These are phyloP conservation scores for Aspergillaceae sp. DNA, from an alignment of 2,329 filamentous ascomycete species.

Conservation along the genomic window DNA sequence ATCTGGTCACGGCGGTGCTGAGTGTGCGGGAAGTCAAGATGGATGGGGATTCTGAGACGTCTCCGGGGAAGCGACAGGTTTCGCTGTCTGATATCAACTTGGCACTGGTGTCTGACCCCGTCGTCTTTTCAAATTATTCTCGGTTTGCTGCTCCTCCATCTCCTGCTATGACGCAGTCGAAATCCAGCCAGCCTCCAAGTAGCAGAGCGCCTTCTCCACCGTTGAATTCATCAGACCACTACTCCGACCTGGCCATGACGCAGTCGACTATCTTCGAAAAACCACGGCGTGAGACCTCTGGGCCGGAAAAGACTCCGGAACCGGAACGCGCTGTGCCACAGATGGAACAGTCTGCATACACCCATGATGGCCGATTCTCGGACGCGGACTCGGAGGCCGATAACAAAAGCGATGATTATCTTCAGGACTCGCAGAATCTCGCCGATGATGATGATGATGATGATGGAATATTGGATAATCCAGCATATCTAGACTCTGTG, in stretches of 20 bases:
- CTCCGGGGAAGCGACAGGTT: constrained; percentile 35
- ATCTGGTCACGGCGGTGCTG: constrained; percentile 28
- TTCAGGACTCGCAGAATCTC: constrained; percentile 20
- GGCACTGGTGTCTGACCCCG: constrained; percentile 40
- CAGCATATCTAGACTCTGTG: constrained; percentile 31
- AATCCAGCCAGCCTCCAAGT: constrained; percentile 18
- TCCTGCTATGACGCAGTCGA: constrained; percentile 26
- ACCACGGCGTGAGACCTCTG: constrained; percentile 2
- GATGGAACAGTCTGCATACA: constrained; percentile 26
- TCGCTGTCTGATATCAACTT: constrained; percentile 38
- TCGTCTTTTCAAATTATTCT: constrained; percentile 41
- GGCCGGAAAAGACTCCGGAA: neutral
- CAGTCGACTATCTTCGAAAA: constrained; percentile 30
- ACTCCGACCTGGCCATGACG: constrained; percentile 24
- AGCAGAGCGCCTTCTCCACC: constrained; percentile 22
- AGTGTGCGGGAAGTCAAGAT: constrained; percentile 28
- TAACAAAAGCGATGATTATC: constrained; percentile 14
- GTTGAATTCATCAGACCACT: constrained; percentile 15
- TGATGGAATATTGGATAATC: constrained; percentile 26
- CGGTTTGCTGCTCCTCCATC: constrained; percentile 26
- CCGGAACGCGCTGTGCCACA: constrained; percentile 3
- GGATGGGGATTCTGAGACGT: constrained; percentile 9
- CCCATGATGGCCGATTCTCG: constrained; percentile 34
- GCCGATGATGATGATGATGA: constrained; percentile 10
- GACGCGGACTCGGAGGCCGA: constrained; percentile 34